Conservation (phyloP, 1,139 yeast genomes). For the Nakaseomyces uthaithaninus region DNA sequence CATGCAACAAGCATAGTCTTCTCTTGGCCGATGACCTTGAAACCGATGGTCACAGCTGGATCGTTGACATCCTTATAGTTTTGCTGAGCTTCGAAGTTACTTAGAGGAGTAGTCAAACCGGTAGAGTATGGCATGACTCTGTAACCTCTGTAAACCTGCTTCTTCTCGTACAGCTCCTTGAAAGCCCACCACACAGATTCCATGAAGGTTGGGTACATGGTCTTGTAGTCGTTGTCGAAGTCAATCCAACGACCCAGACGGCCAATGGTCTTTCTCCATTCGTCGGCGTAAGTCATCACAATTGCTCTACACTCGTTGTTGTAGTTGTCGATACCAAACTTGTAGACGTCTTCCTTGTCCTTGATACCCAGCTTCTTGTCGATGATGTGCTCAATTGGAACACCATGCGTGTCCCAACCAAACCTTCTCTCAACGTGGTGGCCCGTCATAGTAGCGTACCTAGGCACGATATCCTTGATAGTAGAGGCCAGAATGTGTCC, state of each 20-base stretch:
- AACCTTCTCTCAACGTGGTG: conserved; percentile 92
- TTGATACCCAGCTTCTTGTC: conserved; percentile 94
- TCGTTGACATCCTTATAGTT: conserved; percentile 95
- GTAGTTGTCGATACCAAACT: conserved; percentile 87
- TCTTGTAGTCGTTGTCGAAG: conserved; percentile 96
- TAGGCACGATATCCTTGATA: conserved; percentile 91
- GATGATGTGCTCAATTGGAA: conserved; percentile 96
- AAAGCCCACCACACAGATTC: conserved; percentile 99
- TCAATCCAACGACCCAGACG: conserved; percentile 99
- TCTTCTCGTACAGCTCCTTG: conserved; percentile 75
- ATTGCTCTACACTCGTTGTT: conserved; percentile 91
- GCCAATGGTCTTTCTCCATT: conserved; percentile 88
- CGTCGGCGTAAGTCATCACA: conserved; percentile 93
- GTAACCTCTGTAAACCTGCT: conserved; percentile 85
- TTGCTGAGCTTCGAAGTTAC: conserved; percentile 97
- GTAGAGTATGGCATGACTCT: conserved; percentile 99
- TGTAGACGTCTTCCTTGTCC: conserved; percentile 89
- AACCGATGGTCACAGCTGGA: conserved; percentile 91
- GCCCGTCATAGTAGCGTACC: conserved; percentile 97
- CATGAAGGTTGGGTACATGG: conserved; percentile 91
- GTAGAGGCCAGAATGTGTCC: conserved; percentile 97
- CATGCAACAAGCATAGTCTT: conserved; percentile 85
- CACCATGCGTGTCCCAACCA: conserved; percentile 99
- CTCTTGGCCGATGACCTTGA: conserved; percentile 72
- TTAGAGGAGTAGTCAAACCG: conserved; percentile 91